Evolutionary conservation across 768 basidiomycete species (phyloP), one percentile per base, ranked within the genome.

Genomic region (Hysterangium stoloniferum): DNA sequence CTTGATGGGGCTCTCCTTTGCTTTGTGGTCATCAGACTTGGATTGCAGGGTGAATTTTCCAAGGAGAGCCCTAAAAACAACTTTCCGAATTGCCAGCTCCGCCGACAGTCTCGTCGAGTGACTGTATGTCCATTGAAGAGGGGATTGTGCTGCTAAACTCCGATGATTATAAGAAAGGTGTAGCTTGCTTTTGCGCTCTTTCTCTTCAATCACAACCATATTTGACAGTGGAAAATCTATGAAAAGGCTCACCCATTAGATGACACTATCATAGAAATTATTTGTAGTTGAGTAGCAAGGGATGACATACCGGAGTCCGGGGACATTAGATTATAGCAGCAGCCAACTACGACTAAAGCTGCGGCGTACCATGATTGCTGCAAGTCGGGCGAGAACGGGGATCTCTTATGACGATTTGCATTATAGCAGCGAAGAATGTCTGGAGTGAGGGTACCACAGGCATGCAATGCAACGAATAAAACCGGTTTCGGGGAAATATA

Each of bases 281-380:
- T 24, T 50, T 54, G 44, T 54, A 38, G 27, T 54, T 34, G 37
- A 40, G 41, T 25, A 34, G 22, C 22, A 35, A 41, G 6, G 32
- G 42, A 38, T 13, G 38, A 62, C 66, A 5, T 40, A 78, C 82
- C 82, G 58, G 46, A 31, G 3, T 69, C 62, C 9, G 72, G 64
- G 27, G 68, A 64, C 67, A 87, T 74, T 55, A 85, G 69, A 60
- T 88, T 87, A 62, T 88, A 89, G 62, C 86, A 89, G 54, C 86
- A 89, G 3, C 86, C 85, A 13, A 87, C 84, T 6, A 79, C 71
- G 36, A 84, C 72, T 1, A 77, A 68, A 2, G 70, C 78, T 13
- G 70, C 67, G 4, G 79, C 71, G 36, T 57, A 63, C 84, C 84
- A 86, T 11, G 58, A 57, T 6, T 1, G 15, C 6, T 11, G 42